Conservation (phyloP, 1,284 basidiomycete genomes). For the Anthracocystis panici-leucophaei region DNA sequence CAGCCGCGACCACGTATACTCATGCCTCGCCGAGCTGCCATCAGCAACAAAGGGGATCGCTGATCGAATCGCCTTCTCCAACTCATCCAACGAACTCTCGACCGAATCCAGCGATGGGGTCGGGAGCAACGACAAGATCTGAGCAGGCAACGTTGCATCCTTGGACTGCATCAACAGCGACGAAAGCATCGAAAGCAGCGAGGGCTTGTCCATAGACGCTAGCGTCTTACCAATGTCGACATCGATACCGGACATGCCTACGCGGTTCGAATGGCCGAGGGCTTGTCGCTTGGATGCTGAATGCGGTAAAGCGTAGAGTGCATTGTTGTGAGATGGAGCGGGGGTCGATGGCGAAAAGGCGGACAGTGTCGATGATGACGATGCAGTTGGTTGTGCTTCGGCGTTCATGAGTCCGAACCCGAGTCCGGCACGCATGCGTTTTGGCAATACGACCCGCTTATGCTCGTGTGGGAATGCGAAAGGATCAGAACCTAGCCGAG, state of each 20-base stretch:
- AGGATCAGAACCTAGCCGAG: constrained; percentile 21
- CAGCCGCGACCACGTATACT: constrained; percentile 62
- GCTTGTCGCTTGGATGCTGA: constrained; percentile 41
- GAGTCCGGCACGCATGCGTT: constrained; percentile 54
- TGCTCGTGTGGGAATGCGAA: constrained; percentile 25
- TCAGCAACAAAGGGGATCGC: constrained; percentile 49
- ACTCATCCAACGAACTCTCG: constrained; percentile 53
- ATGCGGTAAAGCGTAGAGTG: constrained; percentile 6
- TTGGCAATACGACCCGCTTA: constrained; percentile 40
- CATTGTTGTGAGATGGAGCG: not conserved
- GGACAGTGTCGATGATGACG: constrained; percentile 17
- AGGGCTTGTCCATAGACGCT: constrained; percentile 62
- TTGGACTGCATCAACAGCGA: constrained; percentile 51
- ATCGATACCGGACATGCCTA: constrained; percentile 49
- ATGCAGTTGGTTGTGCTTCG: constrained; percentile 22
- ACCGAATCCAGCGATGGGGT: constrained; percentile 59
- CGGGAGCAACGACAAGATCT: constrained; percentile 61
- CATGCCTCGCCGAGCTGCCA: constrained; percentile 43
- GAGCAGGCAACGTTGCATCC: constrained; percentile 51
- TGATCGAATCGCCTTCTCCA: constrained; percentile 49
- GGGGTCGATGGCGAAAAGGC: constrained; percentile 9
- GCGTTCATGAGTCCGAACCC: constrained; percentile 42
- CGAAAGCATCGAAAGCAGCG: constrained; percentile 58
- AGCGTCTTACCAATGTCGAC: constrained; percentile 61
- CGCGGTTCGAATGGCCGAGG: constrained; percentile 17